phyloP scores from a whole-genome alignment of 2,329 filamentous ascomycete genomes.

The Diaporthe sp. region DNA sequence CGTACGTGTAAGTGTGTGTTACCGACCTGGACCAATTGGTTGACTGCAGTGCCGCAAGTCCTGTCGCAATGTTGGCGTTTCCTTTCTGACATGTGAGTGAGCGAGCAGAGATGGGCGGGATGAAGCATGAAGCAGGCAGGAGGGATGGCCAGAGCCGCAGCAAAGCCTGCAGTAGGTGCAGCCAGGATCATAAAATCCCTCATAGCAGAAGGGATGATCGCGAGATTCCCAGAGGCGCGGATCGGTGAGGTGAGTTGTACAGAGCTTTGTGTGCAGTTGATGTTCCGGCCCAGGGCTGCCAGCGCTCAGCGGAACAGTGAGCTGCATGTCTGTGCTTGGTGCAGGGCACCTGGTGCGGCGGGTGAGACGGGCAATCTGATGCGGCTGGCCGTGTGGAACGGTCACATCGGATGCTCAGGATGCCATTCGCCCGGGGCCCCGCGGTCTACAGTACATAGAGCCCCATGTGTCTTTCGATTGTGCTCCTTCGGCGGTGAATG shows the following conservation, averaged over 20 bases:
- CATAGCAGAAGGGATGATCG: conserved; percentile 25
- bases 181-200: conserved; percentile 28
- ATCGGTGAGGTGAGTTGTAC: conserved; percentile 16
- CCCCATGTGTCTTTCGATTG: background rate
- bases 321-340: background rate
- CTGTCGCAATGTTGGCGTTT: background rate
- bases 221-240: conserved; percentile 26
- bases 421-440: conserved; percentile 32
- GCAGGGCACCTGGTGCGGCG: conserved; percentile 4
- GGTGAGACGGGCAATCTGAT: conserved; percentile 37
- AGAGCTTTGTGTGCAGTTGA: conserved; percentile 1
- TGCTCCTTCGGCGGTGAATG: conserved; percentile 12
- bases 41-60: background rate
- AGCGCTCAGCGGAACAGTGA: conserved; percentile 1
- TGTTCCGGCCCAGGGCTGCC: conserved; percentile 5
- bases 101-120: background rate
- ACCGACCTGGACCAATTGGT: background rate
- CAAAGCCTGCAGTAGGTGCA: conserved; percentile 27
- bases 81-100: conserved; percentile 26
- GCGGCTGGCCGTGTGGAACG: conserved; percentile 33
- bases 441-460: conserved; percentile 6
- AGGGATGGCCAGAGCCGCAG: conserved; percentile 18
- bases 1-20: background rate
- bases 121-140: background rate
- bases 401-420: conserved; percentile 25